Conservation (phyloP, 2,329 filamentous ascomycete species). For the Neopestalotiopsis clavispora region DNA sequence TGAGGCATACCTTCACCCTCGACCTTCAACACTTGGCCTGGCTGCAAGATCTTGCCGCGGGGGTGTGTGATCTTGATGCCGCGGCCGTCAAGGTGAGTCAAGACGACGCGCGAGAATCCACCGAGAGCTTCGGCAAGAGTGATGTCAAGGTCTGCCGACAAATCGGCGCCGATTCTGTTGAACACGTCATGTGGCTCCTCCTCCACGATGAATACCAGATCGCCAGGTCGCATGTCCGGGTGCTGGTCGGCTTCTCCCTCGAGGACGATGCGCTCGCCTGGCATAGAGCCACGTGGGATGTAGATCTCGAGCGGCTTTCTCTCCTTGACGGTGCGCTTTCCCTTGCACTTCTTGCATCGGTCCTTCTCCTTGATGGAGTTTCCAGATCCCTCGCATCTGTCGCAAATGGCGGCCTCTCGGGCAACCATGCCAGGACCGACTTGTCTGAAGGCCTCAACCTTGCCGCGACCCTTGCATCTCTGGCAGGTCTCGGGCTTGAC, state of each 20-base stretch:
- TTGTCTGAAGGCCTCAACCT: conserved; percentile 77
- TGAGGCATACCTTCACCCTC: conserved; percentile 91
- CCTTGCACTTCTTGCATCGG: conserved; percentile 98
- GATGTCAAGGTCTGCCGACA: conserved; percentile 81
- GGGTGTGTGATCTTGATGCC: conserved; percentile 83
- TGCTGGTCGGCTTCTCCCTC: conserved; percentile 94
- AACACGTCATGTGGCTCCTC: conserved; percentile 85
- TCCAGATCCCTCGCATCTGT: conserved; percentile 84
- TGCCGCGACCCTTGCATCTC: conserved; percentile 81
- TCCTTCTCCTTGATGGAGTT: conserved; percentile 94
- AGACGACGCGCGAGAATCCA: conserved; percentile 87
- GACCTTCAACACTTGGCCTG: conserved; percentile 85
- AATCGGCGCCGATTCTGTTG: conserved; percentile 80
- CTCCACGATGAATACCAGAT: conserved; percentile 87
- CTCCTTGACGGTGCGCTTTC: conserved; percentile 82
- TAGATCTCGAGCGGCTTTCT: conserved; percentile 97
- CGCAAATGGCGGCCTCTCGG: conserved; percentile 79
- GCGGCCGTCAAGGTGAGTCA: conserved; percentile 92
- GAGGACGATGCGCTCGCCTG: conserved; percentile 88
- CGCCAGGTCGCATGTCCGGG: conserved; percentile 86
- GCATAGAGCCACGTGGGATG: conserved; percentile 84
- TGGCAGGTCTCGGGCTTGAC: conserved; percentile 84
- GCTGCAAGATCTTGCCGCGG: conserved; percentile 80
- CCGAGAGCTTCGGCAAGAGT: conserved; percentile 83
- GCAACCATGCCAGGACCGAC: conserved; percentile 87